Evolutionary conservation across 2,329 filamentous ascomycete species (phyloP).

Genomic region (Thielaviopsis populi): DNA sequence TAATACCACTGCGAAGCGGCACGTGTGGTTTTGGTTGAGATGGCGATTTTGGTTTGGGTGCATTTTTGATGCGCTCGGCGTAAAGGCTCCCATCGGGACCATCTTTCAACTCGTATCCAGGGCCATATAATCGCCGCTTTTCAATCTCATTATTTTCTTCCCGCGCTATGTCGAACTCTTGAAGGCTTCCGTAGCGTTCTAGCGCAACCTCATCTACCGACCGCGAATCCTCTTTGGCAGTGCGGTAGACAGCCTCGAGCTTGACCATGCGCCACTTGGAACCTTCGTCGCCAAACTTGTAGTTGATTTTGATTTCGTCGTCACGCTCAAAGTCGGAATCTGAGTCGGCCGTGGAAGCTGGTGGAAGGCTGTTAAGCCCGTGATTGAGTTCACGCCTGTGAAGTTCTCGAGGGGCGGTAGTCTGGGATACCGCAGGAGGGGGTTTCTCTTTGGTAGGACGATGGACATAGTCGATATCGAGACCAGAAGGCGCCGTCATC

Average conservation of each 20-base stretch:
- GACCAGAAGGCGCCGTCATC: constrained; percentile 78
- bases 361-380: constrained; percentile 37
- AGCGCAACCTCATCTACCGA: constrained; percentile 67
- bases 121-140: constrained; percentile 64
- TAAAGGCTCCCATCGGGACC: constrained; percentile 81
- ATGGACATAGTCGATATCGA: constrained; percentile 74
- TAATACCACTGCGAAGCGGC: constrained; percentile 11
- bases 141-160: constrained; percentile 91
- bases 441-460: constrained; percentile 40
- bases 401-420: constrained; percentile 50
- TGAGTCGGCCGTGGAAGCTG: constrained; percentile 23
- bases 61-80: constrained; percentile 49
- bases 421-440: constrained; percentile 38
- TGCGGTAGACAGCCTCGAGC: constrained; percentile 68
- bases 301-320: constrained; percentile 45
- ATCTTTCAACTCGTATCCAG: constrained; percentile 69
- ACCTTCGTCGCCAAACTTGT: constrained; percentile 77
- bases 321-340: constrained; percentile 38
- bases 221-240: constrained; percentile 58
- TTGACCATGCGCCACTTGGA: constrained; percentile 96
- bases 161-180: constrained; percentile 78
- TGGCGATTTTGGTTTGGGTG: background rate
- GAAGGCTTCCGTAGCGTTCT: constrained; percentile 65
- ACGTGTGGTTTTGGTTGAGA: background rate
- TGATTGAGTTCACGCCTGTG: constrained; percentile 72